Evolutionary conservation across 2,329 filamentous ascomycete genomes (phyloP).

Genomic region (Cytospora chrysosperma): DNA sequence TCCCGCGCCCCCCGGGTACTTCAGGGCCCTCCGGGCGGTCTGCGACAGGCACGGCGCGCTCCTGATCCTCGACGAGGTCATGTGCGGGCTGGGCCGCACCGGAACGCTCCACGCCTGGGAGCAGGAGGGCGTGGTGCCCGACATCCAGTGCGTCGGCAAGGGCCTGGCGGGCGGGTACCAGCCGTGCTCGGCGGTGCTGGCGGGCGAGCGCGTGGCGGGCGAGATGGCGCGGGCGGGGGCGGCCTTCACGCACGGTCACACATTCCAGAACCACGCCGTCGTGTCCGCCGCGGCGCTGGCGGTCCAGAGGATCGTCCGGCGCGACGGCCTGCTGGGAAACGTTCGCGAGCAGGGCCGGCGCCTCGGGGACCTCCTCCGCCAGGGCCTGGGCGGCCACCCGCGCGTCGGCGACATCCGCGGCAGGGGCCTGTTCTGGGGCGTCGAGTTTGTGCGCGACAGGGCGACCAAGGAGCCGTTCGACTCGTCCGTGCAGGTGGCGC

Average conservation of each 20-base stretch:
- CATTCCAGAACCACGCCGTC: slow-evolving; percentile 59
- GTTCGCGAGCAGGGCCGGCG: slow-evolving; percentile 52
- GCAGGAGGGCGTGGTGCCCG: slow-evolving; percentile 54
- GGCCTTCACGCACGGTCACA: slow-evolving; percentile 54
- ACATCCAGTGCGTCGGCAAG: slow-evolving; percentile 67
- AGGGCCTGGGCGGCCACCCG: slow-evolving; percentile 42
- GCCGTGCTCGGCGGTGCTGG: slow-evolving; percentile 60
- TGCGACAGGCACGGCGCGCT: slow-evolving; percentile 72
- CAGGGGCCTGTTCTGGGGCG: slow-evolving; percentile 56
- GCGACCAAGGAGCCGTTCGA: slow-evolving; percentile 27
- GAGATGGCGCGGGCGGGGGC: slow-evolving; percentile 36
- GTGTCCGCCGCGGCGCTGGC: slow-evolving; percentile 62
- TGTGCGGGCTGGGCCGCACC: slow-evolving; percentile 64
- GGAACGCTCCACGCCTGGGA: slow-evolving; percentile 63
- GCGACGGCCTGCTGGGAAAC: slow-evolving; percentile 59
- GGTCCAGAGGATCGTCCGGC: slow-evolving; percentile 57
- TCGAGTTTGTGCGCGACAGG: slow-evolving; percentile 37
- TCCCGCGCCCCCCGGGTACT: slow-evolving; percentile 64
- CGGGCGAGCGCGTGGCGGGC: slow-evolving; percentile 50
- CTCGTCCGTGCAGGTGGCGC: slow-evolving; percentile 22
- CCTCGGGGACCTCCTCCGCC: slow-evolving; percentile 44
- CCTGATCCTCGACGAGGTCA: slow-evolving; percentile 77
- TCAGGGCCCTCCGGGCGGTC: slow-evolving; percentile 63
- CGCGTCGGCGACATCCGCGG: slow-evolving; percentile 63
- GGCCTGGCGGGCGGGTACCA: slow-evolving; percentile 63